Base-by-base conservation (phyloP, 192 early-diverging fungal species). In the Backusella australiensis region DNA sequence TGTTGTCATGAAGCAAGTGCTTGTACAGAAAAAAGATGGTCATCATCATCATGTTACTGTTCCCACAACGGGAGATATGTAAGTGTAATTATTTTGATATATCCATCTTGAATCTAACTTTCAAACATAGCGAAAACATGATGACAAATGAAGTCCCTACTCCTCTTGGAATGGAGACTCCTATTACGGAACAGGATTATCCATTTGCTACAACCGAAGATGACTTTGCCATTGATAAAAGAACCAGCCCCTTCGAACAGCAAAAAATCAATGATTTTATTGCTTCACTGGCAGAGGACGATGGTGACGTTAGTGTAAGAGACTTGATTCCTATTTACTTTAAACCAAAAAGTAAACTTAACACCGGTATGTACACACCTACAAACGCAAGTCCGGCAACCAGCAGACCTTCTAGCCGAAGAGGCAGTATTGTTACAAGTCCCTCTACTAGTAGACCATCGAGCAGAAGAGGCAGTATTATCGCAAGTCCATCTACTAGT, bases 301-400 rank as follows among this genome's bases (percentile, higher is more conserved):
- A 78, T 44, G 73, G 69, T 32, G 80, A 81, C 21, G 67, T 73
- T 42, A 77, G 77, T 39, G 80, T 78, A 15, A 69, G 80, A 66
- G 80, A 81, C 38, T 44, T 81, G 38, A 81, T 81, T 34, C 80
- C 80, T 17, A 74, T 81, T 35, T 29, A 41, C 2, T 59, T 81
- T 23, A 81, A 81, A 38, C 34, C 69, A 6, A 67, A 67, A 26
- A 81, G 80, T 44, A 74, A 53, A 19, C 69, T 81, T 3, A 36
- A 72, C 23, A 8, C 32, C 1, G 74, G 56, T 23, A 34, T 46
- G 8, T 38, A 26, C 21, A 36, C 69, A 41, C 46, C 52, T 14
- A 63, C 56, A 63, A 63, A 63, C 4, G 56, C 9, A 63, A 53
- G 44, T 23, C 36, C 72, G 4, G 59, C 35, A 2, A 19, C 21